Percentiles rank a stretch among this genome's conserved stretches.
Conservation (phyloP, 2,329 filamentous ascomycete genomes). For the Rasamsonia emersonii region DNA sequence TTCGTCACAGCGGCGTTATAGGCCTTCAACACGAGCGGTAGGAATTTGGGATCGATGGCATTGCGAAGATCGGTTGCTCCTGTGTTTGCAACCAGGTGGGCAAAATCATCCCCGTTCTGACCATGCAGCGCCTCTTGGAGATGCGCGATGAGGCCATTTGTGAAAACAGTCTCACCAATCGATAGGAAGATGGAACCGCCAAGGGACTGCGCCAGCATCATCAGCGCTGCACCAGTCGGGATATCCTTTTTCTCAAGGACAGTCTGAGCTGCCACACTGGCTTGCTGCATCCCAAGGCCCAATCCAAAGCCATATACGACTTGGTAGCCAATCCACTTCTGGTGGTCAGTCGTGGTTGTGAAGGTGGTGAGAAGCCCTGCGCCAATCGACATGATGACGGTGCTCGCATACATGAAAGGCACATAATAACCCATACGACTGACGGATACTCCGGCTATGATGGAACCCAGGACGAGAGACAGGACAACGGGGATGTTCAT, state of each 20-base stretch:
- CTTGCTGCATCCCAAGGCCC: conserved; percentile 28
- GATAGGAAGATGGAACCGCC: conserved; percentile 31
- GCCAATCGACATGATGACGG: conserved; percentile 24
- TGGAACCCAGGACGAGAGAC: conserved; percentile 18
- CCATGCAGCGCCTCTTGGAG: conserved; percentile 15
- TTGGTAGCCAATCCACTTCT: conserved; percentile 34
- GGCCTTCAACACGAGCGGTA: conserved; percentile 5
- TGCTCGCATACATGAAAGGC: conserved; percentile 29
- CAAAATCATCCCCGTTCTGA: conserved; percentile 15
- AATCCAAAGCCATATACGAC: conserved; percentile 27
- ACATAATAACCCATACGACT: conserved; percentile 30
- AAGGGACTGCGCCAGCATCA: conserved; percentile 30
- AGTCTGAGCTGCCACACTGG: conserved; percentile 27
- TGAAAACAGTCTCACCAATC: conserved; percentile 31
- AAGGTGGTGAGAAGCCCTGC: conserved; percentile 29
- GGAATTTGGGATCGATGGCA: background rate
- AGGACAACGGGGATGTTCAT: conserved; percentile 33
- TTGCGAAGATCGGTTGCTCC: conserved; percentile 25
- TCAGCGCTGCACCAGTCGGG: conserved; percentile 25
- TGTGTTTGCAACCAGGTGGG: conserved; percentile 17
- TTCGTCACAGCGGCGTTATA: conserved; percentile 8
- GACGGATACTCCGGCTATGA: conserved; percentile 21
- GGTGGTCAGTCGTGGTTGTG: conserved; percentile 19
- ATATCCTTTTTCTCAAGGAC: conserved; percentile 23
- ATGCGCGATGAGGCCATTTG: conserved; percentile 23